phyloP scores from a whole-genome alignment of 768 basidiomycete species.

The Sporobolomyces phaffii region DNA sequence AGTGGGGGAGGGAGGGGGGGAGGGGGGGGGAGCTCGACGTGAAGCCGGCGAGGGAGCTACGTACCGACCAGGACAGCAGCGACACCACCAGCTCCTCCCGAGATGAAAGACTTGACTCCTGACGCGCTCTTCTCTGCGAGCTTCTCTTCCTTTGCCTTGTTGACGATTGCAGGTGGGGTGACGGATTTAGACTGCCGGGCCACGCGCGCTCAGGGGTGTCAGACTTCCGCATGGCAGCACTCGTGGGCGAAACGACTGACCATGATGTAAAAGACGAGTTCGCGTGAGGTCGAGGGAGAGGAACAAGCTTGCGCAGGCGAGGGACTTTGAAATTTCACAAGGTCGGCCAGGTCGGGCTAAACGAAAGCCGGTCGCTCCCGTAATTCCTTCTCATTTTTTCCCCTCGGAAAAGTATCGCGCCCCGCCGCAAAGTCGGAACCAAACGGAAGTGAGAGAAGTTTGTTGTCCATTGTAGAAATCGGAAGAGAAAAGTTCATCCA shows the following conservation, averaged over 20 bases:
- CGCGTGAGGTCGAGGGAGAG: too few species aligned
- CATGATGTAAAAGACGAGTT: too few species aligned
- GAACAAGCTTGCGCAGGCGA: too few species aligned
- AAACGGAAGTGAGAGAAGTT: too few species aligned
- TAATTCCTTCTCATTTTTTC: too few species aligned
- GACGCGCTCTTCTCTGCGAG: slow-evolving; percentile 24
- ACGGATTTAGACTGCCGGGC: background rate
- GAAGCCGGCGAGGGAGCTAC: slow-evolving; percentile 44
- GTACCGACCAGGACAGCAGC: slow-evolving; percentile 81
- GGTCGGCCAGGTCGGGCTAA: too few species aligned
- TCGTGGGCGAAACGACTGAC: too few species aligned
- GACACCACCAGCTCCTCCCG: slow-evolving; percentile 87
- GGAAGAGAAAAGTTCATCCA: background rate
- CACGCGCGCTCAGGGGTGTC: background rate
- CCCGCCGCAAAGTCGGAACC: background rate
- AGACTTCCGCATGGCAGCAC: too few species aligned
- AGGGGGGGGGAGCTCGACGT: background rate
- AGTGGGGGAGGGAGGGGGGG: background rate
- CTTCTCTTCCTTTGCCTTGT: slow-evolving; percentile 24
- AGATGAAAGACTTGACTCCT: slow-evolving; percentile 71
- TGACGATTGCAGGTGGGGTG: slow-evolving; percentile 7
- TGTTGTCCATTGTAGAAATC: too few species aligned
- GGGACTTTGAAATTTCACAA: too few species aligned
- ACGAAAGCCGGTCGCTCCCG: too few species aligned
- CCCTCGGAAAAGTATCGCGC: too few species aligned